Evolutionary conservation across 805 yeast species (phyloP), one percentile per base, ranked within the genome.

Genomic region (Pichia paraexigua): DNA sequence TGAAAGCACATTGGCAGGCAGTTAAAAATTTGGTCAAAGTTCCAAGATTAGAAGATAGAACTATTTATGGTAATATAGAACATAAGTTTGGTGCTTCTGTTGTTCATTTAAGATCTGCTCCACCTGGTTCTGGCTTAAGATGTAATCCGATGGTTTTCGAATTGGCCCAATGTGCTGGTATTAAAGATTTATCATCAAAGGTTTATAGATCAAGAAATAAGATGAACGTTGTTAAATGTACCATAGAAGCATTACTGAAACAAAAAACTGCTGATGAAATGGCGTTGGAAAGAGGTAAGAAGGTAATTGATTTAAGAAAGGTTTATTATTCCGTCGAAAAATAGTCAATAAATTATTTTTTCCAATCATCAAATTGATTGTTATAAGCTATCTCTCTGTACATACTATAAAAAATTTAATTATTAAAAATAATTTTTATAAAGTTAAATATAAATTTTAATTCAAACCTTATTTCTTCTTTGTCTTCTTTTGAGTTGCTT

Each of bases 1-100:
- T 78, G 41, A 87, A 88, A 65, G 96, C 98, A 6, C 89, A 84
- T 67, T 87, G 96, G 95, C 85, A 87, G 63, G 97, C 98, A 1
- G 85, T 91, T 50, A 87, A 89, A 68, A 88, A 89, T 67, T 73
- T 94, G 64, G 77, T 78, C 42, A 80, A 82, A 59, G 78, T 94
- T 49, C 95, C 96, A 52, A 79, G 97, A 60, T 84, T 85, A 64
- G 97, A 94, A 70, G 78, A 89, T 60, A 80, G 99, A 72, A 94
- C 99, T 18, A 86, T 94, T 49, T 80, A 81, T 61, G 96, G 96
- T 48, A 84, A 85, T 55, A 76, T 92, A 51, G 86, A 85, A 60
- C 76, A 83, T 71, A 88, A 89, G 66, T 88, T 73, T 70, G 97
- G 91, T 62, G 95, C 97, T 40, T 91, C 90, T 50, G 79, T 85